Percentiles rank a stretch among this genome's conserved stretches.
Evolutionary conservation across 192 early-diverging fungal genomes (phyloP).

Genomic region (Podila epicladia): DNA sequence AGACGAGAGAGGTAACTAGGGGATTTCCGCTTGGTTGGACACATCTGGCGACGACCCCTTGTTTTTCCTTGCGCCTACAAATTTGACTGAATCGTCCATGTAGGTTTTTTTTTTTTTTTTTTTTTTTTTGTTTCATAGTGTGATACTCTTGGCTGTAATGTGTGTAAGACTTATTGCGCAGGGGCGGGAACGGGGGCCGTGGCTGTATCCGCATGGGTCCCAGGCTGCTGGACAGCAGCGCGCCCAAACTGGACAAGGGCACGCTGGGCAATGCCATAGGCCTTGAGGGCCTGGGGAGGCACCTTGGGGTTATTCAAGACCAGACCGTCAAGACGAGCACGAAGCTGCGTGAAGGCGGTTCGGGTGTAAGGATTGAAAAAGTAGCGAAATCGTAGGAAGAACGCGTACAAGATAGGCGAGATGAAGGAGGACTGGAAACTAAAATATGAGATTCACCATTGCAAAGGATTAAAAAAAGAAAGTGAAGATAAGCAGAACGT

Average conservation of each 20-base stretch:
- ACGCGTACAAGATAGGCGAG: conserved; percentile 69
- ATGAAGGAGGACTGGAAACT: conserved; percentile 60
- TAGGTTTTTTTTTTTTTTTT: too few relatives aligned
- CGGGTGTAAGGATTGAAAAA: conserved; percentile 67
- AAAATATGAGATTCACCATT: neutral
- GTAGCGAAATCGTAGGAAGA: conserved; percentile 81
- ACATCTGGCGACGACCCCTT: too few relatives aligned
- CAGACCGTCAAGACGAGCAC: conserved; percentile 49
- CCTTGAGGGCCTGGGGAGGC: conserved; percentile 54
- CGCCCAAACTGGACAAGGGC: conserved; percentile 41
- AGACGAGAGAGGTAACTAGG: too few relatives aligned
- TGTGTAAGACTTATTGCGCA: too few relatives aligned
- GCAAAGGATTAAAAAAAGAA: neutral
- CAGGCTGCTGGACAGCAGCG: conserved; percentile 41
- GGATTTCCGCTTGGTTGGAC: too few relatives aligned
- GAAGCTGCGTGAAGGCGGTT: conserved; percentile 53
- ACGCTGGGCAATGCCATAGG: conserved; percentile 44
- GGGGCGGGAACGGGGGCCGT: neutral
- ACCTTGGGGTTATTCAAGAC: conserved; percentile 57
- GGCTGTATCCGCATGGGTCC: neutral
- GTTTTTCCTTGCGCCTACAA: too few relatives aligned
- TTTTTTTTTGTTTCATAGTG: too few relatives aligned
- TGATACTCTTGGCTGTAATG: too few relatives aligned
- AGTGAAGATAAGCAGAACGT: neutral
- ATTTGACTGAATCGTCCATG: too few relatives aligned